Evolutionary conservation across 306 rosid species (phyloP), one percentile per base, ranked within the genome.

Genomic region (Gastrolobium villosum): DNA sequence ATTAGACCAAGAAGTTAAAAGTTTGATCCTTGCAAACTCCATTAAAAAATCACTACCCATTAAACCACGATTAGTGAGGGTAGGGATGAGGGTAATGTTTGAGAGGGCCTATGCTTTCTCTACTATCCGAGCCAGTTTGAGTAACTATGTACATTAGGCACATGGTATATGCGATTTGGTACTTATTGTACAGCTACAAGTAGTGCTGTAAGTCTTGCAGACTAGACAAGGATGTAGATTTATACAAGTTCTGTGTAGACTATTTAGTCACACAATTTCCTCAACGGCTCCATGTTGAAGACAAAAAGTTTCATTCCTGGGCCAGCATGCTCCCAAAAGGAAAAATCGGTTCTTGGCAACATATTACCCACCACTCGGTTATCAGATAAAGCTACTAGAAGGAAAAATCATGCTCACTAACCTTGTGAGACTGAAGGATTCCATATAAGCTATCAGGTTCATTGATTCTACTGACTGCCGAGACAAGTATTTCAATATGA

Each of bases 401-500:
- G 52, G 28, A 81, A 62, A 46, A 40, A 55, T 48, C 48, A 61
- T 41, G 65, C 67, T n/a, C 56, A 70, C 90, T 82, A 20, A 94
- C 97, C 97, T 92, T 89, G 85, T 90, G 96, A 50, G 96, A 90
- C 82, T 92, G 97, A 81, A 92, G 88, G 70, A 94, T 94, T 81
- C 98, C 98, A 48, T 94, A 92, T 73, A 94, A 88, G 91, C 97
- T 90, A 87, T 94, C 97, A 31, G 96, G 97, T 89, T 92, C 97
- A 70, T 94, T 94, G 45, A 94, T 94, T 85, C 90, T 86, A 84
- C 92, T 92, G 67, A 89, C 87, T 5, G 98, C 96, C 13, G 92
- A 88, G 71, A 92, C 91, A 39, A 94, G 91, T 82, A 92, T 88
- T 89, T 92, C 93, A 84, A 94, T 83, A 80, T 94, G 98, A 70